Conservation (phyloP, 2,329 filamentous ascomycete species). For the Exophiala viscosa region DNA sequence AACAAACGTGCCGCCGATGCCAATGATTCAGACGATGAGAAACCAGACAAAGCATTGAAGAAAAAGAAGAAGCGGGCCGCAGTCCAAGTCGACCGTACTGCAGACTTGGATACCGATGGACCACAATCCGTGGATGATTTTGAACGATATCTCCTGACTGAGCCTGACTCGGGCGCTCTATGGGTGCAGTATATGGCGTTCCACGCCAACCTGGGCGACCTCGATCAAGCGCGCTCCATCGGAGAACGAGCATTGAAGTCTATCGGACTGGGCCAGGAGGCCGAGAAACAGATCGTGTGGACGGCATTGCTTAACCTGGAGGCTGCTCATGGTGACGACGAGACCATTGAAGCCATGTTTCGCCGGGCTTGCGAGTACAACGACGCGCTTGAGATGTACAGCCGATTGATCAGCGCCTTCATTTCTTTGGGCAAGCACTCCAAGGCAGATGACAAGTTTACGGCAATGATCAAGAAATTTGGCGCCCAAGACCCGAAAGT, state of each 20-base stretch:
- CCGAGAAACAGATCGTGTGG: slow-evolving; percentile 94
- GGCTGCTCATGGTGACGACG: slow-evolving; percentile 80
- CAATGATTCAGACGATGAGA: slow-evolving; percentile 52
- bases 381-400: slow-evolving; percentile 82
- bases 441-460: slow-evolving; percentile 84
- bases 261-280: slow-evolving; percentile 85
- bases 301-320: slow-evolving; percentile 91
- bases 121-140: slow-evolving; percentile 89
- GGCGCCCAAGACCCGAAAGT: slow-evolving; percentile 67
- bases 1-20: slow-evolving; percentile 47
- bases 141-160: slow-evolving; percentile 84
- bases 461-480: slow-evolving; percentile 82
- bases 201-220: slow-evolving; percentile 86
- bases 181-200: slow-evolving; percentile 99
- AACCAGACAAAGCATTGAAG: slow-evolving; percentile 55
- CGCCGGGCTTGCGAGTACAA: slow-evolving; percentile 92
- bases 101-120: slow-evolving; percentile 82
- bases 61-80: slow-evolving; percentile 72
- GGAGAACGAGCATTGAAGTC: slow-evolving; percentile 86
- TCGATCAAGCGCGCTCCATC: slow-evolving; percentile 81
- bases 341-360: slow-evolving; percentile 79
- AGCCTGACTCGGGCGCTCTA: slow-evolving; percentile 86
- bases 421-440: slow-evolving; percentile 83
- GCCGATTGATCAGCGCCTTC: slow-evolving; percentile 88
- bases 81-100: slow-evolving; percentile 82